Base-by-base conservation (phyloP, 768 basidiomycete species). In the Rhodosporidiobolus sp. region DNA sequence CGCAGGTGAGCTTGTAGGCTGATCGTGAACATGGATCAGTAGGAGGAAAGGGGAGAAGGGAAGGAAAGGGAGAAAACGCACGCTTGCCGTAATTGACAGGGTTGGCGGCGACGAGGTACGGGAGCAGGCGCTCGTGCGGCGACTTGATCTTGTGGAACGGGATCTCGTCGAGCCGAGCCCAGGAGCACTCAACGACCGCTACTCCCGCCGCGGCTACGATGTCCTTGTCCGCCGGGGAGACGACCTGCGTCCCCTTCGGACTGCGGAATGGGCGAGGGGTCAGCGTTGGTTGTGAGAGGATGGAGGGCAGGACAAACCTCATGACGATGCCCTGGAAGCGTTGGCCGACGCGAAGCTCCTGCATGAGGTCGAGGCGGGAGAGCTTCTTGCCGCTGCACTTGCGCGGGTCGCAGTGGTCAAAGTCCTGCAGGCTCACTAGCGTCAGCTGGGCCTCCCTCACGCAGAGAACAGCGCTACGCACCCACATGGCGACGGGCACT, bases 131-230 rank as follows among this genome's bases (percentile, higher is more conserved):
- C 83, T 99, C 96, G 76, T 98, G 86, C 1, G 95, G 93, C 75
- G 91, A 92, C 10, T 90, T 86, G 73, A 98, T 95, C 83, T 97
- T 98, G 62, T 85, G 83, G 79, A 96, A 99, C 1, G 96, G 96
- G 14, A 99, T 89, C 67, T 98, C 96, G 57, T 92, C 92, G 14
- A 98, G 82, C 30, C 94, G 86, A 1, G 96, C 95, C 96, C 96
- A 99, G 7, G 92, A 95, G 80, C 95, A 98, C 80, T 99, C 96
- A 4, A 99, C 92, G n/a, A 99, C 96, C 1, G 95, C 96, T 10
- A 97, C 82, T 0, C 96, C 96, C 46, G 84, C 83, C 56, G 85
- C 83, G 0, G 86, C 83, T 16, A 98, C 83, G 67, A 94, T 87
- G 9, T 89, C 88, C n/a, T 87, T 86, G 79, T 99, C 96, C 1